Evolutionary conservation across 495 filamentous ascomycete species (phyloP).

Genomic region (Neurospora hispaniola): DNA sequence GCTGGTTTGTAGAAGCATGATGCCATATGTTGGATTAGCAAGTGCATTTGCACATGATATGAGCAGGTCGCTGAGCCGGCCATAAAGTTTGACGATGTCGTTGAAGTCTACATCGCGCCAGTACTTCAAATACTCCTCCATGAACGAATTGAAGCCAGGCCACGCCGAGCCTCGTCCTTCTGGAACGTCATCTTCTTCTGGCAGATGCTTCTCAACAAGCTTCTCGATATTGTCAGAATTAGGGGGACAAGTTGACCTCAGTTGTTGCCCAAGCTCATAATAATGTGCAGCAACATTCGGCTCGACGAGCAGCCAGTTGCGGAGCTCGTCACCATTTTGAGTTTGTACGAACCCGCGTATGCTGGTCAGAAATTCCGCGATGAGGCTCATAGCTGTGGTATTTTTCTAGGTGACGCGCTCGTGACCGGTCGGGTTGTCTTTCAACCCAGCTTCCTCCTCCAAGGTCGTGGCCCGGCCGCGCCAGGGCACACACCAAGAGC

Average conservation of each 20-base stretch:
- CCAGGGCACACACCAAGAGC: neutral
- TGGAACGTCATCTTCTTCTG: constrained; percentile 35
- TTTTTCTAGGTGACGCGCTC: neutral
- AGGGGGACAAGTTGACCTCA: constrained; percentile 45
- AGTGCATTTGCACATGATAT: constrained; percentile 74
- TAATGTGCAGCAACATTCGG: constrained; percentile 48
- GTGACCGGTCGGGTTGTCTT: neutral
- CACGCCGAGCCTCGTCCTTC: constrained; percentile 51
- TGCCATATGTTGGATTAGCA: constrained; percentile 63
- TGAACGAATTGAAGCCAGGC: constrained; percentile 63
- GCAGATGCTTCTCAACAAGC: constrained; percentile 47
- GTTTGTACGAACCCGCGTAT: constrained; percentile 29
- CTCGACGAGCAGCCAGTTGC: constrained; percentile 36
- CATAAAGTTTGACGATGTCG: constrained; percentile 64
- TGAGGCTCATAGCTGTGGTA: constrained; percentile 24
- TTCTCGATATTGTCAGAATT: constrained; percentile 45
- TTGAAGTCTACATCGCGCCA: constrained; percentile 67
- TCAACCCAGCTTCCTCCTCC: neutral
- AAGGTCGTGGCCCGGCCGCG: neutral
- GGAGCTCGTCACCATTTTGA: constrained; percentile 30
- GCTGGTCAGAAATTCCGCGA: constrained; percentile 28
- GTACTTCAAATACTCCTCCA: constrained; percentile 69
- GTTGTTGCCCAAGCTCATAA: constrained; percentile 51
- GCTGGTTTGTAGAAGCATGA: constrained; percentile 65
- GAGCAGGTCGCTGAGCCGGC: constrained; percentile 57